Evolutionary conservation across 2,329 filamentous ascomycete genomes (phyloP).

Genomic region (Xylaria arbuscula): DNA sequence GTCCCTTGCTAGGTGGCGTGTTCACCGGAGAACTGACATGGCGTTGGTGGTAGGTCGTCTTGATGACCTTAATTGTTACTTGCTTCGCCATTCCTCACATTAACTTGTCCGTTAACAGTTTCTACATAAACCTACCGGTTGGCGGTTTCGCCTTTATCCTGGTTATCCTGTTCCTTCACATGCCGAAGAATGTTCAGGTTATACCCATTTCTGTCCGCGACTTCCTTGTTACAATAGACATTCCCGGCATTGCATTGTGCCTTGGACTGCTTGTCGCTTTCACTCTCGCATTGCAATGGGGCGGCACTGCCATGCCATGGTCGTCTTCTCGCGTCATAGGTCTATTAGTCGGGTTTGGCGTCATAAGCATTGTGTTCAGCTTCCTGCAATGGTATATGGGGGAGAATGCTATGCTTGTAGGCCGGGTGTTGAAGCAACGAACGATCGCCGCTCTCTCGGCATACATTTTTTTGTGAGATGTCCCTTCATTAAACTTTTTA

Average conservation of each 20-base stretch:
- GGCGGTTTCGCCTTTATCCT: neutral
- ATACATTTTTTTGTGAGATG: neutral
- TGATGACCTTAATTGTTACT: neutral
- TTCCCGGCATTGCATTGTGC: neutral
- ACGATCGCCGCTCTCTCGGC: neutral
- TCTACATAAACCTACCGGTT: neutral
- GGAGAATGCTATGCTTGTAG: neutral
- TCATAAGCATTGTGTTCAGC: neutral
- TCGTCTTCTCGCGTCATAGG: neutral
- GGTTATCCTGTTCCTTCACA: neutral
- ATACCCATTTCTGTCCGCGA: neutral
- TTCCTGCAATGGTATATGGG: neutral
- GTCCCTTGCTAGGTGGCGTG: conserved; percentile 31
- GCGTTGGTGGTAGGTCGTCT: conserved; percentile 48
- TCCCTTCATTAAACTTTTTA: too few species aligned
- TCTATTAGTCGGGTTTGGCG: neutral
- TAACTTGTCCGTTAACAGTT: too few species aligned
- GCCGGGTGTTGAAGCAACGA: neutral
- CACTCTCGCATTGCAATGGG: neutral
- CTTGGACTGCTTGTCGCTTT: neutral
- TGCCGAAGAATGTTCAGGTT: neutral
- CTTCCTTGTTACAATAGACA: neutral
- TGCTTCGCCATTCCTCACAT: too few species aligned
- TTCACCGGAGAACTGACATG: conserved; percentile 47
- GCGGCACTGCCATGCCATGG: neutral